These are phyloP conservation scores for Aspergillus uvarum DNA, from an alignment of 2,329 filamentous ascomycete species.

Conservation along the genomic window DNA sequence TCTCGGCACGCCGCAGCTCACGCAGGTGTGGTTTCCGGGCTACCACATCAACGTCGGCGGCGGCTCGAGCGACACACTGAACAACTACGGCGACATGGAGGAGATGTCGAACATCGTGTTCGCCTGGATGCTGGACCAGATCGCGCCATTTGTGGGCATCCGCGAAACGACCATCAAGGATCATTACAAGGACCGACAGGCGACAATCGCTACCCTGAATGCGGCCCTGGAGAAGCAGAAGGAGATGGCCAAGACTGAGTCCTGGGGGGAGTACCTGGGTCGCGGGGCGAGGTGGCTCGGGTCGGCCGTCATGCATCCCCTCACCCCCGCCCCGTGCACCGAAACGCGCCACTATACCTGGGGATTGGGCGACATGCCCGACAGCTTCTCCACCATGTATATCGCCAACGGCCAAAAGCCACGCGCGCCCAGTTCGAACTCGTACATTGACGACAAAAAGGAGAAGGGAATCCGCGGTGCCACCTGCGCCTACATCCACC, in stretches of 20 bases:
- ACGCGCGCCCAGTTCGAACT: not conserved
- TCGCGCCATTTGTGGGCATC: constrained; percentile 11
- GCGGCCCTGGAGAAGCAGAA: not conserved
- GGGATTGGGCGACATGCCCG: not conserved
- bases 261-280: not conserved
- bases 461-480: not conserved
- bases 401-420: not conserved
- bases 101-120: constrained; percentile 26
- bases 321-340: not conserved
- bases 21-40: constrained; percentile 58
- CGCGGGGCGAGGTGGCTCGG: not conserved
- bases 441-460: not conserved
- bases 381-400: not conserved
- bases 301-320: not conserved
- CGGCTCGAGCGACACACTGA: constrained; percentile 37
- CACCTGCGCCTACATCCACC: not conserved
- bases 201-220: not conserved
- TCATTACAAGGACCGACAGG: not conserved
- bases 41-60: constrained; percentile 55
- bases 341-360: not conserved
- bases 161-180: not conserved
- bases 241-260: not conserved
- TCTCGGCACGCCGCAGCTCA: constrained; percentile 31
- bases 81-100: constrained; percentile 23
- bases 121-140: constrained; percentile 25